Conservation (phyloP, 495 filamentous ascomycete species). For the Endocarpon pusillum region DNA sequence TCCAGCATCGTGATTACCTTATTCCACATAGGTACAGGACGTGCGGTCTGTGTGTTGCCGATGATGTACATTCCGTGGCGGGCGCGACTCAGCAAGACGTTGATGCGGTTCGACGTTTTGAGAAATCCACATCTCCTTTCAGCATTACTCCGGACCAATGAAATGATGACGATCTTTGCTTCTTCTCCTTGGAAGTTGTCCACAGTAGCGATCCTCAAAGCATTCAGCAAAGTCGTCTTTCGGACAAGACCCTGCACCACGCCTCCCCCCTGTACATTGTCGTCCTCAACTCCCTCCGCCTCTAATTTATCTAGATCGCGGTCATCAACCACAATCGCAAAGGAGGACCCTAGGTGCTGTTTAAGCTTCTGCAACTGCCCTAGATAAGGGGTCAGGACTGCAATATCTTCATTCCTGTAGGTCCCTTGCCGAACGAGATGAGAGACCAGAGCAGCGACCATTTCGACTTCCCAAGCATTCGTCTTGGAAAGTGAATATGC, state of each 20-base stretch:
- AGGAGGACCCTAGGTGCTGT: constrained; percentile 33
- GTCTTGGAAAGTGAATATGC: constrained; percentile 24
- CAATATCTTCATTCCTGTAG: constrained; percentile 49
- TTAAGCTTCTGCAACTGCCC: constrained; percentile 48
- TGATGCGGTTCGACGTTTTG: constrained; percentile 46
- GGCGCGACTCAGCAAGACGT: constrained; percentile 57
- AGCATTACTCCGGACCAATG: constrained; percentile 50
- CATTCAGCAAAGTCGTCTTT: too few species aligned
- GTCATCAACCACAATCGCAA: constrained; percentile 50
- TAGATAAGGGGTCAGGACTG: constrained; percentile 58
- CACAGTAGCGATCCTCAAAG: constrained; percentile 47
- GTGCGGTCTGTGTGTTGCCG: constrained; percentile 47
- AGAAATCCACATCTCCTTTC: constrained; percentile 59
- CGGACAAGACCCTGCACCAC: too few species aligned
- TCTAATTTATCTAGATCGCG: constrained; percentile 50
- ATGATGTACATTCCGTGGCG: constrained; percentile 52
- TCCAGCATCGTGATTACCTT: constrained; percentile 43
- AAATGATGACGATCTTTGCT: constrained; percentile 53
- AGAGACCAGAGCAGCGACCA: constrained; percentile 48
- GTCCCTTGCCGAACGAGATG: constrained; percentile 64
- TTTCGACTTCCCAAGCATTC: constrained; percentile 51
- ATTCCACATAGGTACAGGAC: constrained; percentile 38
- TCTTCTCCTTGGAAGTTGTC: constrained; percentile 78
- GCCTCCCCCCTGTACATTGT: constrained; percentile 30
- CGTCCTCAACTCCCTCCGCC: constrained; percentile 42